These are phyloP conservation scores for Phytophthora boehmeriae DNA, from an alignment of 352 stramenopile genomes.

Conservation along the genomic window DNA sequence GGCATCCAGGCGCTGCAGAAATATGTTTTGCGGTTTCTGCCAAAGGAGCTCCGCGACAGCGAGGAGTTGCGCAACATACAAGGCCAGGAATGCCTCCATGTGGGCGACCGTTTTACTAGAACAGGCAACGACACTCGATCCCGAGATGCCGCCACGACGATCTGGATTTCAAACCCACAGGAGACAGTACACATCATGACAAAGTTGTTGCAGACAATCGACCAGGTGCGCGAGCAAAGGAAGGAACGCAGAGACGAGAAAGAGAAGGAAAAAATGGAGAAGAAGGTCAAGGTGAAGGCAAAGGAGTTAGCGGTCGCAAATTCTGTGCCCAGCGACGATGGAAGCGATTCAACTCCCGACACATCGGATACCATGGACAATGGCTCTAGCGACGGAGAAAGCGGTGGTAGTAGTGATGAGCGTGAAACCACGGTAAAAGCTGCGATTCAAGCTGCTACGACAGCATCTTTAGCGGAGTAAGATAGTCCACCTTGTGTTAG, in stretches of 20 bases:
- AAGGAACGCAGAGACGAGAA: slow-evolving; percentile 31
- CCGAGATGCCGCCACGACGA: slow-evolving; percentile 90
- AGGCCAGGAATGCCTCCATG: slow-evolving; percentile 92
- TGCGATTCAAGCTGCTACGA: slow-evolving; percentile 68
- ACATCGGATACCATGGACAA: slow-evolving; percentile 11
- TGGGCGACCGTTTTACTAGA: slow-evolving; percentile 93
- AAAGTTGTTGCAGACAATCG: slow-evolving; percentile 83
- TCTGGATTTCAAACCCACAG: slow-evolving; percentile 95
- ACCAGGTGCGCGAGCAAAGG: slow-evolving; percentile 45
- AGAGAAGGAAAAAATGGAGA: slow-evolving; percentile 23
- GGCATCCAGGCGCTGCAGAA: slow-evolving; percentile 93
- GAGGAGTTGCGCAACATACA: slow-evolving; percentile 70
- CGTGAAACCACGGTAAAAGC: slow-evolving; percentile 62
- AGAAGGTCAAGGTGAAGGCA: slow-evolving; percentile 26
- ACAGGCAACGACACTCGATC: slow-evolving; percentile 95
- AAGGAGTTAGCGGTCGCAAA: slow-evolving; percentile 6
- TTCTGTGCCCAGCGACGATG: slow-evolving; percentile 21
- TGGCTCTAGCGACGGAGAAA: slow-evolving; percentile 33
- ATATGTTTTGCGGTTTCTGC: slow-evolving; percentile 76
- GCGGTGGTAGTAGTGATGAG: slow-evolving; percentile 36
- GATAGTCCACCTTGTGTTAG: slow-evolving; percentile 17
- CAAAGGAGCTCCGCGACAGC: slow-evolving; percentile 73
- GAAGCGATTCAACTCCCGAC: slow-evolving; percentile 28
- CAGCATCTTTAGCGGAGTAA: slow-evolving; percentile 29
- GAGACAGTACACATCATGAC: slow-evolving; percentile 97